Conservation (phyloP, 225 moss, liverwort and hornwort species). For the Straminergon stramineum region DNA sequence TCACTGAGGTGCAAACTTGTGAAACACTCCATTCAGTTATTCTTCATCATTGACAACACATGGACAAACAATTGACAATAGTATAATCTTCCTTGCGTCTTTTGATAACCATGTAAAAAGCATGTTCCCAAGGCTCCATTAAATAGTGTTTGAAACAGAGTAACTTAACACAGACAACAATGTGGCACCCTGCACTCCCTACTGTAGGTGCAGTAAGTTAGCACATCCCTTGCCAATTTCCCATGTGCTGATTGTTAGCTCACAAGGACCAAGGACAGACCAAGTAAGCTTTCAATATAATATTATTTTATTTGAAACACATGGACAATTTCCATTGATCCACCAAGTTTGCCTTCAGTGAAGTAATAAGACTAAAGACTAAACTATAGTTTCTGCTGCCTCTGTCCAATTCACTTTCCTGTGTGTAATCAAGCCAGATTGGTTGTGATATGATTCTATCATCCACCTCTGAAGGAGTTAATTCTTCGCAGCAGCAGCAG, state of each 20-base stretch:
- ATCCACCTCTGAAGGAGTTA: background rate
- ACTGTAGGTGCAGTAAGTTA: too few relatives aligned
- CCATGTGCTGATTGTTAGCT: background rate
- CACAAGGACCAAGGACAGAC: background rate
- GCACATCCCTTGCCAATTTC: background rate
- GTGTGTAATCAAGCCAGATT: background rate
- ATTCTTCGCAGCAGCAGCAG: too few relatives aligned
- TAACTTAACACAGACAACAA: background rate
- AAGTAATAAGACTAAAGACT: background rate
- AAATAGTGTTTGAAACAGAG: background rate
- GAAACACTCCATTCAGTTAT: too few relatives aligned
- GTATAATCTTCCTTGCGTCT: background rate
- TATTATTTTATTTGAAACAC: too few relatives aligned
- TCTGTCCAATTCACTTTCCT: background rate
- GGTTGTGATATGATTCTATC: constrained; percentile 13
- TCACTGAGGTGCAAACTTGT: background rate
- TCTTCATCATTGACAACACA: background rate
- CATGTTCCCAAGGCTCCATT: background rate
- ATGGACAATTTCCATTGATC: too few relatives aligned
- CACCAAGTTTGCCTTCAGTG: background rate
- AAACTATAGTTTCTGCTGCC: background rate
- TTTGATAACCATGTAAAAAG: background rate
- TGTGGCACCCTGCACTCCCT: background rate
- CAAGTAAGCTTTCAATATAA: background rate
- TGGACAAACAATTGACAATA: background rate